These are phyloP conservation scores for Myriosclerotinia curreyana DNA, from an alignment of 2,329 filamentous ascomycete genomes.

Conservation along the genomic window DNA sequence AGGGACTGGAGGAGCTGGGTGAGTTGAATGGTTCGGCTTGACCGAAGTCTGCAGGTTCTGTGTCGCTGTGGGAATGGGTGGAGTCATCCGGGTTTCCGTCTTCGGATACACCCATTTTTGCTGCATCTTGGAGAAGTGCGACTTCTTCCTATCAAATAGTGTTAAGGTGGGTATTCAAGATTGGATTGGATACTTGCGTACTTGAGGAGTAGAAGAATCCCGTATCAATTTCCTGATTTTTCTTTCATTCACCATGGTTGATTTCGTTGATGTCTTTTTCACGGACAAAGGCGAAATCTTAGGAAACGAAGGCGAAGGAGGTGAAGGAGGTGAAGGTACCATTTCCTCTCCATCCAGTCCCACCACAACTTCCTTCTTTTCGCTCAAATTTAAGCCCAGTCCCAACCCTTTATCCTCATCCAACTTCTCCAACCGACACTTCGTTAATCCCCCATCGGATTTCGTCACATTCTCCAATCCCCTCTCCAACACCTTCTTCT, in stretches of 20 bases:
- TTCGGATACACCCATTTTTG: slow-evolving; percentile 27
- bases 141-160: slow-evolving; percentile 6
- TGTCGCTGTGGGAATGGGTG: slow-evolving; percentile 23
- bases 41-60: slow-evolving; percentile 18
- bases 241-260: slow-evolving; percentile 21
- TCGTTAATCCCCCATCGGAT: slow-evolving; percentile 48
- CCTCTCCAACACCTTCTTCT: slow-evolving; percentile 41
- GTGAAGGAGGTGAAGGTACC: background rate
- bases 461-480: slow-evolving; percentile 46
- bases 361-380: slow-evolving; percentile 1
- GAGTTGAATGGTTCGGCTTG: slow-evolving; percentile 10
- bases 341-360: slow-evolving; percentile 22
- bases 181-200: background rate
- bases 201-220: slow-evolving; percentile 21
- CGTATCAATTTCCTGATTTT: slow-evolving; percentile 23
- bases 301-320: background rate
- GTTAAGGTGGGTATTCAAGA: background rate
- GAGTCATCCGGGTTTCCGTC: slow-evolving; percentile 27
- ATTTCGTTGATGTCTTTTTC: slow-evolving; percentile 8
- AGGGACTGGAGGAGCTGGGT: background rate
- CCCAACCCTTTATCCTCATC: slow-evolving; percentile 28
- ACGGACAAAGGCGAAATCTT: background rate
- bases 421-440: slow-evolving; percentile 45
- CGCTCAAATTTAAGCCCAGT: background rate
- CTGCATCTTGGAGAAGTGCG: slow-evolving; percentile 29